Evolutionary conservation across 1,284 basidiomycete genomes (phyloP).

Genomic region (Ustilago hordei): DNA sequence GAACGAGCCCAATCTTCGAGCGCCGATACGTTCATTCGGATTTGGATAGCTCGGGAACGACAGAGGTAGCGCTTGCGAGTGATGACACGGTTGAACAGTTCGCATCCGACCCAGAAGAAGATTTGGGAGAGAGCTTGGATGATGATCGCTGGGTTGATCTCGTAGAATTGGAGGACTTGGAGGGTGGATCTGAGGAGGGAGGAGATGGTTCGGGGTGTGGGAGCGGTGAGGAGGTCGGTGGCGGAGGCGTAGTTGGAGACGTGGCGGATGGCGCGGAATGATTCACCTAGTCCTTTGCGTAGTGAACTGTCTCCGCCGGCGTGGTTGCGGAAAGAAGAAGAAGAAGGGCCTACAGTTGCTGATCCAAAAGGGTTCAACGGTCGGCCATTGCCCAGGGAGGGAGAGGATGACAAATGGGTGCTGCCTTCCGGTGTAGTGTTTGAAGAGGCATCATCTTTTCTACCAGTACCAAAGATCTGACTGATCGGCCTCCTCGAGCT

Average conservation of each 20-base stretch:
- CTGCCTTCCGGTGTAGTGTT: not conserved
- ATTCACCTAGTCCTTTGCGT: slow-evolving; percentile 25
- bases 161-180: slow-evolving; percentile 84
- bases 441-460: slow-evolving; percentile 13
- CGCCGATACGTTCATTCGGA: slow-evolving; percentile 85
- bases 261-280: slow-evolving; percentile 40
- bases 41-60: slow-evolving; percentile 88
- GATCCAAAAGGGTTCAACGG: slow-evolving; percentile 26
- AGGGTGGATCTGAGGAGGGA: slow-evolving; percentile 89
- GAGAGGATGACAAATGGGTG: slow-evolving; percentile 20
- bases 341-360: slow-evolving; percentile 27
- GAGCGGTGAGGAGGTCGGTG: slow-evolving; percentile 45
- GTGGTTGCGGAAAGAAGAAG: slow-evolving; percentile 13
- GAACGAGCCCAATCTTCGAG: slow-evolving; percentile 92
- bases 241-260: slow-evolving; percentile 49
- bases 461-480: slow-evolving; percentile 50
- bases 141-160: slow-evolving; percentile 89
- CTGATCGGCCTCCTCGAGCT: slow-evolving; percentile 51
- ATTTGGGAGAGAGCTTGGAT: slow-evolving; percentile 95
- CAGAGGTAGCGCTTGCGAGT: slow-evolving; percentile 96
- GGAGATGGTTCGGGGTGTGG: slow-evolving; percentile 77
- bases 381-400: slow-evolving; percentile 38
- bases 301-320: slow-evolving; percentile 24
- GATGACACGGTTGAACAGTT: slow-evolving; percentile 94
- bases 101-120: slow-evolving; percentile 85